These are phyloP conservation scores for Saccharomyces hybrid DNA, from an alignment of 1,139 yeast genomes.

Conservation along the genomic window DNA sequence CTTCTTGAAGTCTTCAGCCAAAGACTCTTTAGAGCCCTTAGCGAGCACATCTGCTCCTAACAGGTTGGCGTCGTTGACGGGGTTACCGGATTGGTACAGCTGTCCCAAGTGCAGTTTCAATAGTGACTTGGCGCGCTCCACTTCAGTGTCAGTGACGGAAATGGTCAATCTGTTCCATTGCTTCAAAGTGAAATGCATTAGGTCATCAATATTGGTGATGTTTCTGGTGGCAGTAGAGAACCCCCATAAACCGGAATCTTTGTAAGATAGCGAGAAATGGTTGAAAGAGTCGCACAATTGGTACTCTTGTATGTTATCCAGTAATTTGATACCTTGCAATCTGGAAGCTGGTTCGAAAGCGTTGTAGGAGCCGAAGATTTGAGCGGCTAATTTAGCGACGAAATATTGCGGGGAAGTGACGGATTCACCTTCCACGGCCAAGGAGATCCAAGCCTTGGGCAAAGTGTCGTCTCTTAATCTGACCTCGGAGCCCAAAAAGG, in stretches of 20 bases:
- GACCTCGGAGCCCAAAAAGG: conserved; percentile 76
- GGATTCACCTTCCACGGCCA: conserved; percentile 69
- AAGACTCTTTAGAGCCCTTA: conserved; percentile 53
- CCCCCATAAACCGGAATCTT: conserved; percentile 81
- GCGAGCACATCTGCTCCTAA: conserved; percentile 55
- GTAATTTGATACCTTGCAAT: conserved; percentile 79
- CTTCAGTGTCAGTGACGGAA: conserved; percentile 68
- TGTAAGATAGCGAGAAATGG: conserved; percentile 64
- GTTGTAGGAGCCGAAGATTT: conserved; percentile 55
- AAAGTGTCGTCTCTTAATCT: conserved; percentile 82
- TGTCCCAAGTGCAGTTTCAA: conserved; percentile 52
- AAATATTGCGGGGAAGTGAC: conserved; percentile 53
- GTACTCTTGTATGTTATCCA: conserved; percentile 64
- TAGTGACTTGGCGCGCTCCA: conserved; percentile 66
- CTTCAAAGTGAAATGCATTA: conserved; percentile 68
- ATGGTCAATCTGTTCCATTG: conserved; percentile 81
- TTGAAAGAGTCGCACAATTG: conserved; percentile 63
- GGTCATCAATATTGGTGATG: conserved; percentile 56
- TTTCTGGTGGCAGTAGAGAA: conserved; percentile 59
- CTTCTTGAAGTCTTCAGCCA: conserved; percentile 46
- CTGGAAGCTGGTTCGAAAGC: conserved; percentile 46
- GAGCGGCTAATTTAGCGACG: conserved; percentile 67
- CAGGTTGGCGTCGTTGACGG: conserved; percentile 46
- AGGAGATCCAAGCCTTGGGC: conserved; percentile 68
- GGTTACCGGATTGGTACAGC: conserved; percentile 42